Evolutionary conservation across 495 filamentous ascomycete species (phyloP), one percentile per base, ranked within the genome.

Genomic region (Darksidea phi): DNA sequence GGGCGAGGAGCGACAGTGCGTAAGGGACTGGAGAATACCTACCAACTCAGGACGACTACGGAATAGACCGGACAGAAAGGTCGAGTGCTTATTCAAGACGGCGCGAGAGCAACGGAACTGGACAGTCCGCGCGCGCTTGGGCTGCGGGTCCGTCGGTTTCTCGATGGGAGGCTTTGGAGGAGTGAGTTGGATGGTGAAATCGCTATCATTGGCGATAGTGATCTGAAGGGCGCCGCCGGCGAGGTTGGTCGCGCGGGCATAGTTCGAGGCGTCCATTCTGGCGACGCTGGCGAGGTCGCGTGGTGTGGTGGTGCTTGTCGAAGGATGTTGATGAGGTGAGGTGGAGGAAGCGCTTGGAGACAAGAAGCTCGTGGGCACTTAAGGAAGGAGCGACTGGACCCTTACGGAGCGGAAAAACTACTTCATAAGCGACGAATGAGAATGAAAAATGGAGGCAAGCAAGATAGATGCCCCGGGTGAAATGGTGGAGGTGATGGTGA

Each of bases 171-270:
- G 53, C 53, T 28, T 24, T 20, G 23, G 4, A 18, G 41, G 53
- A 2, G 37, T 36, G 2, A 56, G 37, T 6, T 36, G 53, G 24
- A 56, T 28, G n/a, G 25, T 18, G 25, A 56, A 56, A 20, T 56
- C 53, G 38, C 38, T 38, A 32, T 28, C 38, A 12, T 11, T 20
- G 42, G 15, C 53, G 42, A 56, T 46, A 10, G 23, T 15, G 12
- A 47, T 46, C 17, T 17, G n/a, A n/a, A 10, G 21, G 53, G 12
- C 10, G 18, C 8, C 24, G 17, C 26, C 32, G 20, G 17, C 23
- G 53, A 25, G 5, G 5, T n/a, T 45, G 18, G 46, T 21, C 13
- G 46, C 24, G 46, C 4, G 12, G 46, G 46, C 12, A 24, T 7
- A 4, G 11, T 48, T 20, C 46, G 21, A 23, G 46, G 46, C 46